These are phyloP conservation scores for Cercospora sesami DNA, from an alignment of 2,329 filamentous ascomycete genomes.

Conservation along the genomic window DNA sequence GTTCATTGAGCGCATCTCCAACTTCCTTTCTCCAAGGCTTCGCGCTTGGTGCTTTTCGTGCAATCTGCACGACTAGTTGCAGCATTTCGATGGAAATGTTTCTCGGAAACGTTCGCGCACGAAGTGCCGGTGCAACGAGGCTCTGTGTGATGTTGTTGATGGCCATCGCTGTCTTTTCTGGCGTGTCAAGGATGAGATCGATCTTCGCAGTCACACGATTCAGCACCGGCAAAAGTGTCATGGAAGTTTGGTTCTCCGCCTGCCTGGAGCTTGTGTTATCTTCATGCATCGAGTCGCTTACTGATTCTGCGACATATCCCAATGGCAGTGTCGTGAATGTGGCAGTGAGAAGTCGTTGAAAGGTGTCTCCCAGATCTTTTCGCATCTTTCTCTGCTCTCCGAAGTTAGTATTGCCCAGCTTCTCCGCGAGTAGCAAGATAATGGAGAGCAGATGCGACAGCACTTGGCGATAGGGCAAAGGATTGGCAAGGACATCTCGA, in stretches of 20 bases:
- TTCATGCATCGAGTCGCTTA: conserved; percentile 31
- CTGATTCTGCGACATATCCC: conserved; percentile 25
- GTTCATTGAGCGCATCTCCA: conserved; percentile 85
- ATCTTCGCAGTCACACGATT: conserved; percentile 76
- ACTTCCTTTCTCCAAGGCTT: conserved; percentile 94
- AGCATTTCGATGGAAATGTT: conserved; percentile 74
- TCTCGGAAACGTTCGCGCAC: conserved; percentile 82
- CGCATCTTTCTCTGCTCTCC: conserved; percentile 92
- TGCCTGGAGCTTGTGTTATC: conserved; percentile 34
- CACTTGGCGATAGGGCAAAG: conserved; percentile 90
- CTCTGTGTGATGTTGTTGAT: conserved; percentile 79
- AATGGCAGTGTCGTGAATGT: conserved; percentile 69
- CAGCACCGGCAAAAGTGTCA: conserved; percentile 76
- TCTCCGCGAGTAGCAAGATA: conserved; percentile 83
- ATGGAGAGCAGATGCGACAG: conserved; percentile 85
- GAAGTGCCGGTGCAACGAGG: conserved; percentile 77
- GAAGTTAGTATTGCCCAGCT: conserved; percentile 97
- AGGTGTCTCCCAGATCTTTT: conserved; percentile 86
- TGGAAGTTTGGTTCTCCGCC: conserved; percentile 56
- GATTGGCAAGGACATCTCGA: conserved; percentile 85
- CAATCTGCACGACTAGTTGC: conserved; percentile 72
- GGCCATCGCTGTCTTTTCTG: conserved; percentile 77
- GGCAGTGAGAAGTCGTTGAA: conserved; percentile 83
- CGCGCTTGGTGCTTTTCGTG: conserved; percentile 73
- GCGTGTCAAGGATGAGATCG: conserved; percentile 78